phyloP scores from a whole-genome alignment of 164 flowering plant species.

The Macadamia integrifolia region DNA sequence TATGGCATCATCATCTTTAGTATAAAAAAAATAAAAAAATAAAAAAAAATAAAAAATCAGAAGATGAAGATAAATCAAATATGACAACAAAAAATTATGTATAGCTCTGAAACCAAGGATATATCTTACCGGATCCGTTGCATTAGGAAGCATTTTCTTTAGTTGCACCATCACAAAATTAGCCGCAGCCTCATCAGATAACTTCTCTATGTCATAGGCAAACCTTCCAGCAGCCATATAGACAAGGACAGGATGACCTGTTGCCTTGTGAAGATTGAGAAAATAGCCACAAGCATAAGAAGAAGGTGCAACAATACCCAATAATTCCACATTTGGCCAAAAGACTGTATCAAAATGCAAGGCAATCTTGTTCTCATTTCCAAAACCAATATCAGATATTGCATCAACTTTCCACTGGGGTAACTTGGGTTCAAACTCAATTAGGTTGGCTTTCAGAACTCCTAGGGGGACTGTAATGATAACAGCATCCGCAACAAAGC shows the following conservation, averaged over 20 bases:
- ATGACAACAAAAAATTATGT: too few species aligned
- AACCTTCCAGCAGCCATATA: constrained; percentile 91
- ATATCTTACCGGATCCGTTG: constrained; percentile 67
- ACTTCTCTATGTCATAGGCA: constrained; percentile 78
- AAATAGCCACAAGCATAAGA: constrained; percentile 88
- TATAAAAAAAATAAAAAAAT: too few species aligned
- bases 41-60: too few species aligned
- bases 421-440: constrained; percentile 70
- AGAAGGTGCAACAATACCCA: constrained; percentile 72
- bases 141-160: constrained; percentile 75
- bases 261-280: constrained; percentile 92
- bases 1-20: too few species aligned
- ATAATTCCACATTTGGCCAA: constrained; percentile 84
- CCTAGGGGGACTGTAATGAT: constrained; percentile 86
- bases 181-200: constrained; percentile 60
- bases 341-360: constrained; percentile 60
- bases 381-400: constrained; percentile 78
- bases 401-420: constrained; percentile 81
- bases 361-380: constrained; percentile 90
- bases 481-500: constrained; percentile 73
- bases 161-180: constrained; percentile 77
- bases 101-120: not conserved
- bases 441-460: constrained; percentile 70
- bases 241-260: constrained; percentile 84
- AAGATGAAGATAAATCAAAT: too few species aligned